Evolutionary conservation across 2,329 filamentous ascomycete genomes (phyloP), one percentile per base, ranked within the genome.

Genomic region (Pseudofabraea citricarpa): DNA sequence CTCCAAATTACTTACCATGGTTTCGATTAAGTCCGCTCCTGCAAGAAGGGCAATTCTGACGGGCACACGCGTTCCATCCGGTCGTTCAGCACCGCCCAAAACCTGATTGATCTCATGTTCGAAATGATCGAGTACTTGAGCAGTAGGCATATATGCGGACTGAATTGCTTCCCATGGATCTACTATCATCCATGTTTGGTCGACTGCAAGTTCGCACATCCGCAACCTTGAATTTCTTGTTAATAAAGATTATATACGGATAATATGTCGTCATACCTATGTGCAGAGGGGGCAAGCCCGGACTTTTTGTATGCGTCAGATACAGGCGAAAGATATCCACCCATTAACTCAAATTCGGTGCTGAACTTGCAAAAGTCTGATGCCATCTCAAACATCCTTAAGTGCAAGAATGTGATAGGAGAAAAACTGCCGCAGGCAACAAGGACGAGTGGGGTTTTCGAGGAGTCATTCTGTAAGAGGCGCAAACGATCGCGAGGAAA

Each of bases 101-200:
- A 88, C 77, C 19, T 79, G 76, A 62, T 96, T 95, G 61, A 96
- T 87, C 63, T 96, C 89, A 60, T 91, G 70, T 53, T 94, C 83
- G 56, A 96, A 93, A 66, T 96, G 91, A 59, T 95, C 89, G 38
- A 96, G 73, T 31, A 95, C 90, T 55, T 85, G 79, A 29, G 90
- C 91, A 1, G 91, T 97, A 13, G 90, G 89, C 49, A 89, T 83
- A 62, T 95, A 97, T 53, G 86, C 76, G 58, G 83, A 79, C 67
- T 94, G 82, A 56, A 85, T 72, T n/a, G 88, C 86, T 71, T 95
- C 90, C 84, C 87, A 94, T 0, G 86, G 81, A 61, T 95, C 89
- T 36, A 93, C 87, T 81, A 89, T 89, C 47, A 94, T 72, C 83
- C 86, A 90, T 40, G 86, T 83, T 54, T 85, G 75, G 16, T 82